A percentile compares a stretch with the other conserved stretches of the same genome.
phyloP scores from a whole-genome alignment of 2,329 filamentous ascomycete species.

The Aspergillus spinulosporus region DNA sequence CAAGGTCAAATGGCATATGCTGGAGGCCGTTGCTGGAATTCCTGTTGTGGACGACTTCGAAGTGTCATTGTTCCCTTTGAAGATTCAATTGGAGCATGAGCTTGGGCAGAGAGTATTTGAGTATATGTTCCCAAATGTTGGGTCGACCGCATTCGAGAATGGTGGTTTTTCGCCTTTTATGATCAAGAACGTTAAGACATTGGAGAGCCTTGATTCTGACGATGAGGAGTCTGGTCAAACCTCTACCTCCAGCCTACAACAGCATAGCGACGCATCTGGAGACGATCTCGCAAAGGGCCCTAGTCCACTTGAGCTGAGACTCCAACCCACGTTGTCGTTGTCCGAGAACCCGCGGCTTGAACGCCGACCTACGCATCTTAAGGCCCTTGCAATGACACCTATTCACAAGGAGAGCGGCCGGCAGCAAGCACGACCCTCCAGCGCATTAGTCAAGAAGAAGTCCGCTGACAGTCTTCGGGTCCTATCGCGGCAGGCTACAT shows the following conservation, averaged over 20 bases:
- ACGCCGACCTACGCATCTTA: slow-evolving; percentile 32
- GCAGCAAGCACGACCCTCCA: slow-evolving; percentile 33
- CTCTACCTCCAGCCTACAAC: slow-evolving; percentile 40
- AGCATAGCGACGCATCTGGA: slow-evolving; percentile 39
- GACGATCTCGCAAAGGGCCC: slow-evolving; percentile 60
- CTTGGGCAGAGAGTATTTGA: slow-evolving; percentile 92
- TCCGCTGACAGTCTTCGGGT: slow-evolving; percentile 45
- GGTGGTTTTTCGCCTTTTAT: slow-evolving; percentile 54
- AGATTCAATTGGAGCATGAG: slow-evolving; percentile 89
- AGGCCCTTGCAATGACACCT: slow-evolving; percentile 38
- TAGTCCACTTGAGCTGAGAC: slow-evolving; percentile 75
- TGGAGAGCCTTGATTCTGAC: slow-evolving; percentile 51
- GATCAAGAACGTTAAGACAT: slow-evolving; percentile 54
- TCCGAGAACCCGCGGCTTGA: slow-evolving; percentile 40
- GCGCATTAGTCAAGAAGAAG: slow-evolving; percentile 39
- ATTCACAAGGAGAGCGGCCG: slow-evolving; percentile 31
- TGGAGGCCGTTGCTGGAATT: slow-evolving; percentile 96
- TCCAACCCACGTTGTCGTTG: slow-evolving; percentile 75
- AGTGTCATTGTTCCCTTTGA: slow-evolving; percentile 87
- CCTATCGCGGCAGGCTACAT: slow-evolving; percentile 37
- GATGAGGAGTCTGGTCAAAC: slow-evolving; percentile 21
- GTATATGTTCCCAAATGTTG: slow-evolving; percentile 91
- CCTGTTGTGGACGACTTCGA: slow-evolving; percentile 97
- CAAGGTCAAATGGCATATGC: slow-evolving; percentile 94
- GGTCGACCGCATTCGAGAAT: slow-evolving; percentile 53